Base-by-base conservation (phyloP, 2,329 filamentous ascomycete genomes). In the Aspergillus luchuensis region DNA sequence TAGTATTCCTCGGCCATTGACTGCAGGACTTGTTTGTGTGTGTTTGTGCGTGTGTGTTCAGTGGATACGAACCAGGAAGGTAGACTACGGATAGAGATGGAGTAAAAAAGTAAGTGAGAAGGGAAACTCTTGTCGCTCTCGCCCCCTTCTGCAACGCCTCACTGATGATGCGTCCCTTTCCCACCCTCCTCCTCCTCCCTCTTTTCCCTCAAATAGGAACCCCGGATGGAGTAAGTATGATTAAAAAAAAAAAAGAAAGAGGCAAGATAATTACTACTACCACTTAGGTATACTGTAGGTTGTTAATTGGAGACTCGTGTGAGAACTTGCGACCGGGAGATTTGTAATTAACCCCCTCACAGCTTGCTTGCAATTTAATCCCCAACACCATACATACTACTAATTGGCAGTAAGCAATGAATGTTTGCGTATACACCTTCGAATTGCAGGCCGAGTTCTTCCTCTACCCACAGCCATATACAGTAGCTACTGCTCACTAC, bases 141-240 rank as follows among this genome's bases (percentile, higher is more conserved):
- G 10, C 41, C 41, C 25, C 47, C 28, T 50, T 30, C 47, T 15
- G 47, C 47, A 30, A 28, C 47, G 47, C 53, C 53, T 56, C 53
- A 56, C 39, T 45, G 53, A 56, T 56, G 53, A 47, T 56, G 53
- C 53, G 53, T 56, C 53, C 23, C 21, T 23, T 36, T 36, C 33
- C 33, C 33, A 36, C 33, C 11, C 33, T 36, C 33, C 33, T 36
- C 33, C 33, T 36, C 33, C 7, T 28, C 25, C 25, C 7, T 28
- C 25, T 28, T 36, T 36, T 15, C 33, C 33, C 33, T 36, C 33
- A 36, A 36, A 36, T 11, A 19, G 25, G 15, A n/a, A 30, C 6
- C 11, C 21, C n/a, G 19, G 13, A 25, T 23, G 39, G 33, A 36
- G 33, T 36, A 13, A 21, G 25, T 28, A 30, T 28, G 33, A 33